phyloP scores from a whole-genome alignment of 2,329 filamentous ascomycete genomes.

The Lanzia echinophila region DNA sequence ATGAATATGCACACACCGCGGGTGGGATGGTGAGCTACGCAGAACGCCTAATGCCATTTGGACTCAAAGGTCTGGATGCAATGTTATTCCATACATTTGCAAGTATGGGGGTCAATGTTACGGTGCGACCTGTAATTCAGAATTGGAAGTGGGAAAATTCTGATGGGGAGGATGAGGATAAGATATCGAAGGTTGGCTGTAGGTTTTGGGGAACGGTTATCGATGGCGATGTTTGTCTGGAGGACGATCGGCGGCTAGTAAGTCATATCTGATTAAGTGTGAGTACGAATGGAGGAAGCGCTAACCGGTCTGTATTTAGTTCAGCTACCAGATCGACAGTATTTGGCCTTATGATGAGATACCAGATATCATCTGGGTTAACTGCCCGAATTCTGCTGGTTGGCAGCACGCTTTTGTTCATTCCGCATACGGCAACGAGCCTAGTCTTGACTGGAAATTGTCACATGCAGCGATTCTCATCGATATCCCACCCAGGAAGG shows the following conservation, averaged over 20 bases:
- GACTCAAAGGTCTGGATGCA: slow-evolving; percentile 42
- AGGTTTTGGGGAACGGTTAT: not conserved
- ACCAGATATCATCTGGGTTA: slow-evolving; percentile 11
- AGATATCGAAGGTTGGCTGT: not conserved
- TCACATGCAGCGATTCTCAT: slow-evolving; percentile 14
- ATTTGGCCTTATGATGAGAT: not conserved
- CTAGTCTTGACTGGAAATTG: slow-evolving; percentile 15
- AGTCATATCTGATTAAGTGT: not conserved
- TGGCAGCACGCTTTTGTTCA: slow-evolving; percentile 11
- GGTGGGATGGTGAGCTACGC: not conserved
- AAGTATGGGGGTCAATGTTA: slow-evolving; percentile 28
- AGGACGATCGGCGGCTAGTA: not conserved
- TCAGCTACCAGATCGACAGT: not conserved
- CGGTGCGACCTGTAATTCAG: slow-evolving; percentile 28
- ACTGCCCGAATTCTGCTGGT: slow-evolving; percentile 4
- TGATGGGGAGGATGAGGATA: not conserved
- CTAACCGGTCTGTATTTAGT: not conserved
- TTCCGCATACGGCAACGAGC: slow-evolving; percentile 4
- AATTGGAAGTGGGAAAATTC: not conserved
- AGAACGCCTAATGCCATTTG: slow-evolving; percentile 26
- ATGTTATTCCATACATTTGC: slow-evolving; percentile 35
- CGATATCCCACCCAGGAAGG: slow-evolving; percentile 5
- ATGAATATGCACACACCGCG: slow-evolving; percentile 40
- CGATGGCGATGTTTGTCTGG: not conserved
- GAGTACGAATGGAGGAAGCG: not conserved